Base-by-base conservation (phyloP, 2,329 filamentous ascomycete genomes). In the Neofusicoccum cordaticola region DNA sequence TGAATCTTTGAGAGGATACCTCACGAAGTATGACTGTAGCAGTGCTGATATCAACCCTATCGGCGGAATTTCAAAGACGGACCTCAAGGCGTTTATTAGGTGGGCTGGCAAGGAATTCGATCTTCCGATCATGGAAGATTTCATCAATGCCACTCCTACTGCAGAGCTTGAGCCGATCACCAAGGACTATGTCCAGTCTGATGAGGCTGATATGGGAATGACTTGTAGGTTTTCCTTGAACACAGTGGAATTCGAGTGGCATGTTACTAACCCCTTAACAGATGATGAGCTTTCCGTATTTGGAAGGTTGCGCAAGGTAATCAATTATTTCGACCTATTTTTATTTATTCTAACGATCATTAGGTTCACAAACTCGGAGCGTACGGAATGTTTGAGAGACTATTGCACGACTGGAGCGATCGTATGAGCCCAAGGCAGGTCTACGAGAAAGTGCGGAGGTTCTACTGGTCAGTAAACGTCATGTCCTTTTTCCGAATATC, bases 21-120 rank as follows among this genome's bases (percentile, higher is more conserved):
- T 90, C 22, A 91, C 89, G n/a, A 91, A 91, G 75, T 91, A 91
- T 71, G 89, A 91, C 72, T 86, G 83, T 70, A 76, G 71, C 7
- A 77, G 74, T n/a, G 81, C 81, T 15, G 79, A 82, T 69, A 79
- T 78, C 67, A 78, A 89, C 69, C 88, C 88, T 3, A 88, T 90
- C 58, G 87, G 81, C 27, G 77, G 76, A 11, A 85, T 88, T 64
- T 83, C 80, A 65, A 92, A 92, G 74, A 86, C 82, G 1, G 90
- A 93, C 69, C 79, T 92, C 1, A 91, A 90, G 74, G 77, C 83
- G 9, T 92, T 93, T 77, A 90, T 92, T 66, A 79, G 78, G n/a
- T 92, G 86, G 82, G 73, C 74, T 0, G 48, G 66, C 1, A 67
- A 48, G 0, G 67, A 82, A 41, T 92, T 90, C 71, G 74, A 83